Percentiles rank a stretch among this genome's conserved stretches.
Conservation (phyloP, 2,329 filamentous ascomycete genomes). For the Colletotrichum chrysophilum region DNA sequence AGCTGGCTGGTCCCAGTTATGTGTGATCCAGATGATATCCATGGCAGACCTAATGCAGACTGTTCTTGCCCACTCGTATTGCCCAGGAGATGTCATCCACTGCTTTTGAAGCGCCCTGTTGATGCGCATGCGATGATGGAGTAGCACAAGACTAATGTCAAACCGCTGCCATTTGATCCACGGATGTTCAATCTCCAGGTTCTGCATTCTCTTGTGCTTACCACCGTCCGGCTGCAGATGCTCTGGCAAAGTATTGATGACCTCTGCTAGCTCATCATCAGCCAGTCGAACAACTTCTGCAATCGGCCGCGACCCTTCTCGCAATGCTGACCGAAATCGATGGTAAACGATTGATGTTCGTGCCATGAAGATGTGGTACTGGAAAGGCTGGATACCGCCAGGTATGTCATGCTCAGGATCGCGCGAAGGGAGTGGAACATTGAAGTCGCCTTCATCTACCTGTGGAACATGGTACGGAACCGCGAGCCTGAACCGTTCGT, state of each 20-base stretch:
- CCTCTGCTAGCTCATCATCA: conserved; percentile 10
- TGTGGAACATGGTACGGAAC: conserved; percentile 9
- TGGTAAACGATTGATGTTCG: conserved; percentile 10
- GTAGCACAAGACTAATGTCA: conserved; percentile 17
- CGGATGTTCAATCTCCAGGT: background rate
- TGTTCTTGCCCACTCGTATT: conserved; percentile 4
- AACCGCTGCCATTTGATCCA: conserved; percentile 22
- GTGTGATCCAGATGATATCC: conserved; percentile 16
- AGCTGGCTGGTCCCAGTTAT: conserved; percentile 13
- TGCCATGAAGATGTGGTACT: conserved; percentile 20
- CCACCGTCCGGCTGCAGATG: conserved; percentile 13
- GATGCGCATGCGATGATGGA: conserved; percentile 15
- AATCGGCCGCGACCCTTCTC: background rate
- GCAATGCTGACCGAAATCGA: conserved; percentile 4
- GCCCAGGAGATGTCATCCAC: background rate
- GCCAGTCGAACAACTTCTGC: conserved; percentile 3
- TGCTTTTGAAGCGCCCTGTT: conserved; percentile 1
- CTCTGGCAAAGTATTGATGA: conserved; percentile 19
- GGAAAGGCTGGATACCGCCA: background rate
- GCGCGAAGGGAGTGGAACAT: background rate
- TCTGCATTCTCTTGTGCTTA: background rate
- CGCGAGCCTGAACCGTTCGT: background rate
- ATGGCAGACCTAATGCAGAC: conserved; percentile 5
- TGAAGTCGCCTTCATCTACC: conserved; percentile 1
- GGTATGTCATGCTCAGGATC: background rate